Evolutionary conservation across 1,284 basidiomycete species (phyloP).

Genomic region (Cryptococcus sp.): DNA sequence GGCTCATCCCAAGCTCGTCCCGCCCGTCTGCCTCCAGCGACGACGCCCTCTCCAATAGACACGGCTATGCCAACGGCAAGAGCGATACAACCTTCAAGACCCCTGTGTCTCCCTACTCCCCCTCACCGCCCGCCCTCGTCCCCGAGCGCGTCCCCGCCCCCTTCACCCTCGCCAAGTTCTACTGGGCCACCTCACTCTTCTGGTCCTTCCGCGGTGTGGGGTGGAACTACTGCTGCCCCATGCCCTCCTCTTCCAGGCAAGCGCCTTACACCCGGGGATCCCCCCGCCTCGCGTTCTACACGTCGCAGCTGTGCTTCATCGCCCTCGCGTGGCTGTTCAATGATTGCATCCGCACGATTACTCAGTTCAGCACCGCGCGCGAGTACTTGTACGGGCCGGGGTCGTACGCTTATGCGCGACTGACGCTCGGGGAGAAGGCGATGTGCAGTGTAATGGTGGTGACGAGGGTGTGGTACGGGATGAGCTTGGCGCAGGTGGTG

Average conservation of each 20-base stretch:
- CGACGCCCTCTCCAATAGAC: not conserved
- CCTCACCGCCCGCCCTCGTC: conserved; percentile 4
- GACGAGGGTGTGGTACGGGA: conserved; percentile 22
- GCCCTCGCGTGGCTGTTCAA: conserved; percentile 14
- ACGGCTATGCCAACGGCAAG: not conserved
- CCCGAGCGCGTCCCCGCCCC: conserved; percentile 36
- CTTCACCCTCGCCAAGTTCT: conserved; percentile 37
- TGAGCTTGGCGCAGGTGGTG: conserved; percentile 21
- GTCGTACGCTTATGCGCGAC: conserved; percentile 15
- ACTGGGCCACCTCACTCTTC: conserved; percentile 33
- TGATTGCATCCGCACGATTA: conserved; percentile 28
- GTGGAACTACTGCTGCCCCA: conserved; percentile 37
- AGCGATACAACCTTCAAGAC: not conserved
- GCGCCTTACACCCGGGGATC: conserved; percentile 31
- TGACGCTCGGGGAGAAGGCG: conserved; percentile 23
- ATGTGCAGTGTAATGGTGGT: conserved; percentile 27
- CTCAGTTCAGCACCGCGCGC: conserved; percentile 22
- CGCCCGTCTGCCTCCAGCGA: not conserved
- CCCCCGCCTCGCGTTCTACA: conserved; percentile 19
- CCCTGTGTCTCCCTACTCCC: not conserved
- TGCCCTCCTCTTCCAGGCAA: conserved; percentile 20
- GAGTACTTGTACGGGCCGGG: conserved; percentile 25
- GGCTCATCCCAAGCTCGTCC: conserved; percentile 14
- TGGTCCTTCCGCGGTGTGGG: conserved; percentile 42
- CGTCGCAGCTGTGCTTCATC: conserved; percentile 12